Conservation (phyloP, 306 rosid species). For the Quercus rubra region DNA sequence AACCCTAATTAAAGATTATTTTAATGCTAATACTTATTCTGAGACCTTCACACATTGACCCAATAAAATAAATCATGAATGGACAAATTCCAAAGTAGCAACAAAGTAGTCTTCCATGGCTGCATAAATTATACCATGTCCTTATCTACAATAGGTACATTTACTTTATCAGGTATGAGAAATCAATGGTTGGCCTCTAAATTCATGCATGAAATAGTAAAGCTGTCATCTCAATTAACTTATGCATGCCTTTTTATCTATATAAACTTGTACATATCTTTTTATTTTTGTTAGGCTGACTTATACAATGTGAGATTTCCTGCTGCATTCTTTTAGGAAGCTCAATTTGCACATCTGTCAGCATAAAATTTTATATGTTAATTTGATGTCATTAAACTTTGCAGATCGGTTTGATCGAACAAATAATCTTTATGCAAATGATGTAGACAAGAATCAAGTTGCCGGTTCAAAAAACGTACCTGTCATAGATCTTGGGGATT, state of each 20-base stretch:
- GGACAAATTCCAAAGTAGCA: too few species aligned
- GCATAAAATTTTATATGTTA: conserved; percentile 17
- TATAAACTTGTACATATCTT: background rate
- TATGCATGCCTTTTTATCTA: background rate
- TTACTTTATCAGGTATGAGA: too few species aligned
- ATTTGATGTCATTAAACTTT: conserved; percentile 15
- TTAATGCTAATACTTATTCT: too few species aligned
- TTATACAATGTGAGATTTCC: conserved; percentile 8
- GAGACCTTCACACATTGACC: too few species aligned
- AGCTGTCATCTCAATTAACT: background rate
- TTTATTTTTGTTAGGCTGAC: background rate
- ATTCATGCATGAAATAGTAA: too few species aligned
- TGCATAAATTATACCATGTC: too few species aligned
- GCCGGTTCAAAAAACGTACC: conserved; percentile 42
- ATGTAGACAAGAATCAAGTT: conserved; percentile 56
- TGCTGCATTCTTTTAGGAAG: conserved; percentile 3
- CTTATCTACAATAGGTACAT: too few species aligned
- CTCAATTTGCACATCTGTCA: background rate
- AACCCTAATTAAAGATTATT: too few species aligned
- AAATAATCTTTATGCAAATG: conserved; percentile 50
- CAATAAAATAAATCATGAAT: too few species aligned
- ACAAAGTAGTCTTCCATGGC: too few species aligned
- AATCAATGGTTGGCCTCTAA: too few species aligned
- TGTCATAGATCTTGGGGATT: conserved; percentile 48
- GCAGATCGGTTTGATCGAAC: conserved; percentile 62